These are phyloP conservation scores for Myochromella boudieri DNA, from an alignment of 768 basidiomycete genomes.

Conservation along the genomic window DNA sequence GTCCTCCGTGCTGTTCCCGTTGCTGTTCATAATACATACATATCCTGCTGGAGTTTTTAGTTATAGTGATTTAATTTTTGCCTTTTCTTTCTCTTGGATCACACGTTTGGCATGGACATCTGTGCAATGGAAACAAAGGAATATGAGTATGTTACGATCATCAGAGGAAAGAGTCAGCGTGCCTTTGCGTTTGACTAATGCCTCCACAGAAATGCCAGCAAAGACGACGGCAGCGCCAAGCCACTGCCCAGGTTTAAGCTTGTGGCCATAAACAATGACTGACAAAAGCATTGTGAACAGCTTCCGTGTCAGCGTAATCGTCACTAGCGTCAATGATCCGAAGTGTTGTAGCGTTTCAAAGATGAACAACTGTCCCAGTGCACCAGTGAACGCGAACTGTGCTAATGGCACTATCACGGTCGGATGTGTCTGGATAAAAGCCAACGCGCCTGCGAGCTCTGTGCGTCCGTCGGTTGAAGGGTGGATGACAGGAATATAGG, in stretches of 20 bases:
- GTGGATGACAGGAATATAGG: constrained; percentile 80
- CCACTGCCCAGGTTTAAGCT: constrained; percentile 86
- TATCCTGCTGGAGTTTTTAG: constrained; percentile 1
- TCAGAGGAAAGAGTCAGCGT: constrained; percentile 13
- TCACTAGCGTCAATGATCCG: constrained; percentile 89
- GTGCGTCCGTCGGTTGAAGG: constrained; percentile 57
- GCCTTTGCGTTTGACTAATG: constrained; percentile 89
- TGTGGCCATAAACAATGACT: constrained; percentile 89
- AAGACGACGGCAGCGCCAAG: constrained; percentile 90
- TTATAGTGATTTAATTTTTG: constrained; percentile 76
- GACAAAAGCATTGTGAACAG: constrained; percentile 97
- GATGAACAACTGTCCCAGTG: constrained; percentile 95
- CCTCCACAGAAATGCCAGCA: constrained; percentile 93
- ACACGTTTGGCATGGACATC: constrained; percentile 82
- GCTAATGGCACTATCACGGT: constrained; percentile 68
- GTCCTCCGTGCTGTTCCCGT: constrained; percentile 2
- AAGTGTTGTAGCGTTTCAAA: constrained; percentile 94
- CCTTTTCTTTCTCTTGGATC: constrained; percentile 80
- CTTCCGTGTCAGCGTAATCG: constrained; percentile 94
- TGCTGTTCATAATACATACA: constrained; percentile 6
- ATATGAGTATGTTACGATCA: constrained; percentile 4
- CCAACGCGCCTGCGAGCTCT: constrained; percentile 67
- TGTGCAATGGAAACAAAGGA: constrained; percentile 25
- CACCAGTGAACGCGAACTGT: constrained; percentile 87
- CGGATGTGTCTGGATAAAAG: constrained; percentile 79